phyloP scores from a whole-genome alignment of 306 rosid genomes.

The Pterocarpus macrocarpus region DNA sequence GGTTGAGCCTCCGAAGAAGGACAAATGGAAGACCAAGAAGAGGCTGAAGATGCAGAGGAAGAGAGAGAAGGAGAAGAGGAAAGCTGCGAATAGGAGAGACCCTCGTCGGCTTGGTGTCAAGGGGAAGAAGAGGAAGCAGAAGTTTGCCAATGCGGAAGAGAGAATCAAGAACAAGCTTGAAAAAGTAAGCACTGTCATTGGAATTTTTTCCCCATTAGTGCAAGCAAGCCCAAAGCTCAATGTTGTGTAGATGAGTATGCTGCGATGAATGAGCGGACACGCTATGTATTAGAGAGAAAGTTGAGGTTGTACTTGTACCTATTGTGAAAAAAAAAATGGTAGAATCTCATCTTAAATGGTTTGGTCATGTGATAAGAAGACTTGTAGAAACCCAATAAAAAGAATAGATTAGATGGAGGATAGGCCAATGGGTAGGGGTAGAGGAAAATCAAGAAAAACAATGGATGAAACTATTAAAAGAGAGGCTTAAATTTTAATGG shows the following conservation, averaged over 20 bases:
- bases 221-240: background rate
- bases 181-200: slow-evolving; percentile 61
- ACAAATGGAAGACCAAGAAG: slow-evolving; percentile 85
- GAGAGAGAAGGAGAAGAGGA: slow-evolving; percentile 83
- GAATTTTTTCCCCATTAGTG: background rate
- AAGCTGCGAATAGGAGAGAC: slow-evolving; percentile 81
- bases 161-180: slow-evolving; percentile 84
- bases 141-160: slow-evolving; percentile 73
- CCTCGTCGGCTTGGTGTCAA: slow-evolving; percentile 78
- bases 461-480: background rate
- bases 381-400: background rate
- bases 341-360: background rate
- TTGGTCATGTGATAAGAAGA: background rate
- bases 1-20: slow-evolving; percentile 78
- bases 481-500: background rate
- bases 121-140: slow-evolving; percentile 78
- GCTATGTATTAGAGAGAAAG: background rate
- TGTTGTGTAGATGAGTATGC: background rate
- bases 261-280: background rate
- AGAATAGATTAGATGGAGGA: background rate
- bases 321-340: background rate
- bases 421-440: background rate
- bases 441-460: background rate
- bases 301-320: background rate
- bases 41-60: slow-evolving; percentile 79